A percentile compares a stretch with the other conserved stretches of the same genome.
These are phyloP conservation scores for Globisporangium solare DNA, from an alignment of 352 stramenopile species.

Conservation along the genomic window DNA sequence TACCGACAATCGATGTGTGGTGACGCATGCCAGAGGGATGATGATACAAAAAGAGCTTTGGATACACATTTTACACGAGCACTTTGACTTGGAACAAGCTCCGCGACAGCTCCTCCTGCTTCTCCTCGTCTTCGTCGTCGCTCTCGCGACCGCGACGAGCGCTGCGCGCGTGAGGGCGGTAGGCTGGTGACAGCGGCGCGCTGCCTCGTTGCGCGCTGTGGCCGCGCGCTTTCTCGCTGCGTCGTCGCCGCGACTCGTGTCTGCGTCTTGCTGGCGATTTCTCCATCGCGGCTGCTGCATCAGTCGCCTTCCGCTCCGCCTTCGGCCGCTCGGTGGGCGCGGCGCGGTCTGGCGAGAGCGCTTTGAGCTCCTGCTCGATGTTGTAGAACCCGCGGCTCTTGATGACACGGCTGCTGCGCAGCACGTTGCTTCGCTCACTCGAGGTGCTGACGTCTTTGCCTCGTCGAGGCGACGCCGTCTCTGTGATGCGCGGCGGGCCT, in stretches of 20 bases:
- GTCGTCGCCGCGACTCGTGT: neutral
- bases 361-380: constrained; percentile 25
- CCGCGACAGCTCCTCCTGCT: constrained; percentile 21
- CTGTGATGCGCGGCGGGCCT: constrained; percentile 20
- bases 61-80: constrained; percentile 26
- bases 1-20: too few species aligned
- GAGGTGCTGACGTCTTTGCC: neutral
- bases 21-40: too few species aligned
- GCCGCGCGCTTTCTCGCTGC: constrained; percentile 17
- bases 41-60: too few species aligned
- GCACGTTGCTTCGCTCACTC: constrained; percentile 4
- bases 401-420: constrained; percentile 65
- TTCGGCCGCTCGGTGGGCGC: neutral
- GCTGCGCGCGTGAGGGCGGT: neutral
- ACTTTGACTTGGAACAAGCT: constrained; percentile 70
- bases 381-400: constrained; percentile 77
- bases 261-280: neutral
- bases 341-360: constrained; percentile 5
- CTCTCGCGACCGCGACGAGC: constrained; percentile 1
- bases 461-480: constrained; percentile 32
- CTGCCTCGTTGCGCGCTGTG: constrained; percentile 9
- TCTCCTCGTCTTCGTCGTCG: constrained; percentile 21
- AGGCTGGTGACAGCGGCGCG: neutral
- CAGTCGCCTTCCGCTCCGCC: neutral
- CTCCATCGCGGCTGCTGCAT: neutral